Percentiles rank a stretch among this genome's conserved stretches.
These are phyloP conservation scores for Botrytis tulipae DNA, from an alignment of 2,329 filamentous ascomycete genomes.

Conservation along the genomic window DNA sequence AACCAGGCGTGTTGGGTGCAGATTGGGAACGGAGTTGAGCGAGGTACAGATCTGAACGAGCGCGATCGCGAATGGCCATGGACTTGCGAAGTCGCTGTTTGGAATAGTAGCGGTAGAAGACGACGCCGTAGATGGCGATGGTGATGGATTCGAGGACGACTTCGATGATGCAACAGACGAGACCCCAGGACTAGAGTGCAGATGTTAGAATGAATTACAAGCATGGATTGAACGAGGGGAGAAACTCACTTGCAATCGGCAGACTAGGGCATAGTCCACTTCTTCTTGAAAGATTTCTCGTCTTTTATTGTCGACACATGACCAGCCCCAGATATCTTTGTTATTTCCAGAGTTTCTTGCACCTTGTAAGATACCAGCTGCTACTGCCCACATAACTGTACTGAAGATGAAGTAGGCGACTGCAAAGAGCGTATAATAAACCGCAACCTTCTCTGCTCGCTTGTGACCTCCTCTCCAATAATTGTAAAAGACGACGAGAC, in stretches of 20 bases:
- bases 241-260: slow-evolving; percentile 71
- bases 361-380: slow-evolving; percentile 79
- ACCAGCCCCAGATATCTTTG: slow-evolving; percentile 97
- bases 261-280: slow-evolving; percentile 86
- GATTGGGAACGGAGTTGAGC: slow-evolving; percentile 81
- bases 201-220: slow-evolving; percentile 19
- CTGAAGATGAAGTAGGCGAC: slow-evolving; percentile 92
- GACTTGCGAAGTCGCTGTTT: slow-evolving; percentile 95
- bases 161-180: slow-evolving; percentile 97
- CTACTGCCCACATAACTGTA: slow-evolving; percentile 87
- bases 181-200: slow-evolving; percentile 73
- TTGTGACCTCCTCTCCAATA: slow-evolving; percentile 88
- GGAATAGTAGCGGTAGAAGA: slow-evolving; percentile 97
- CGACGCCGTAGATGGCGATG: slow-evolving; percentile 87
- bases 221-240: not conserved
- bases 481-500: slow-evolving; percentile 74
- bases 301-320: slow-evolving; percentile 87
- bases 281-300: slow-evolving; percentile 73
- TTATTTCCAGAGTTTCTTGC: slow-evolving; percentile 69
- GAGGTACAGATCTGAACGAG: slow-evolving; percentile 91
- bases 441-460: slow-evolving; percentile 85
- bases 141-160: slow-evolving; percentile 88
- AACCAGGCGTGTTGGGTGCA: slow-evolving; percentile 90
- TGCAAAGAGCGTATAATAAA: slow-evolving; percentile 94
- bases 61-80: slow-evolving; percentile 93